Evolutionary conservation across 2,329 filamentous ascomycete genomes (phyloP).

Genomic region (Penicillium occitanis): DNA sequence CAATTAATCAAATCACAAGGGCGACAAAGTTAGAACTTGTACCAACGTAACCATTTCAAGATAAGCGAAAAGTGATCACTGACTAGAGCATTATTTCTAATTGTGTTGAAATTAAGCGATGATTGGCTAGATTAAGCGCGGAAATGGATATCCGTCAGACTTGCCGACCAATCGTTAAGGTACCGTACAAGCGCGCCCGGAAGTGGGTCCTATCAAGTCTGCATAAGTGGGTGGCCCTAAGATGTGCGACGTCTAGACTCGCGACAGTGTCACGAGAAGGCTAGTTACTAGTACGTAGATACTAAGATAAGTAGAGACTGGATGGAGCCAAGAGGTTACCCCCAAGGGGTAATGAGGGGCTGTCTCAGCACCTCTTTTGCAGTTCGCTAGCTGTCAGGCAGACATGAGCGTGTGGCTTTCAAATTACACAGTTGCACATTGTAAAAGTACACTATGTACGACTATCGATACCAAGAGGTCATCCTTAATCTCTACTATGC

Average conservation of each 20-base stretch:
- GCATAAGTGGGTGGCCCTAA: background rate
- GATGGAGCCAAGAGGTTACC: background rate
- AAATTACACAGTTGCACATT: background rate
- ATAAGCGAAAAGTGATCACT: background rate
- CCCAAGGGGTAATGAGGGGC: background rate
- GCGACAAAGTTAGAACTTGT: background rate
- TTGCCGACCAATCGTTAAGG: background rate
- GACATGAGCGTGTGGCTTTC: background rate
- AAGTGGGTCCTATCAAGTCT: slow-evolving; percentile 1
- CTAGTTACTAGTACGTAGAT: background rate
- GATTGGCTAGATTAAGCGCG: slow-evolving; percentile 1
- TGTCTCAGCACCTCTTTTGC: background rate
- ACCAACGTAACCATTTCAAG: background rate
- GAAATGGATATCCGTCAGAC: background rate
- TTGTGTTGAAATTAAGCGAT: background rate
- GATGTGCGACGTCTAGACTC: background rate
- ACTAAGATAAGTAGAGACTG: background rate
- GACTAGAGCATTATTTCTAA: background rate
- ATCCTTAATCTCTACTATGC: background rate
- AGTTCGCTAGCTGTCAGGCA: background rate
- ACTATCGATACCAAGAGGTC: background rate
- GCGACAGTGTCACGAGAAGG: background rate
- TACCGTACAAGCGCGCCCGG: background rate
- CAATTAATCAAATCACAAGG: background rate
- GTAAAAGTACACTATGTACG: background rate